Conservation (phyloP, 2,329 filamentous ascomycete species). For the Bipolaris sorokiniana region DNA sequence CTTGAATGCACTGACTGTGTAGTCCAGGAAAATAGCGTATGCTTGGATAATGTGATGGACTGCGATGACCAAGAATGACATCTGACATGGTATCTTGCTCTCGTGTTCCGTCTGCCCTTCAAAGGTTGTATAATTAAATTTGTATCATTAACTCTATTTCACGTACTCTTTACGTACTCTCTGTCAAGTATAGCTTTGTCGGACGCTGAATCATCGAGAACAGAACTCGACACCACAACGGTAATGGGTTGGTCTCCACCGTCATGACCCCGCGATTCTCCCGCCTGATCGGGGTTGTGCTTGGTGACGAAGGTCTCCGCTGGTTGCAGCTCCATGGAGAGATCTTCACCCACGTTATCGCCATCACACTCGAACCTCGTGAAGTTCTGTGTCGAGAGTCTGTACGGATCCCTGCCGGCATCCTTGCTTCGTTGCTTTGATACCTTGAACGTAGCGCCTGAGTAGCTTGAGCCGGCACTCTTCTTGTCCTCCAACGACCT, state of each 20-base stretch:
- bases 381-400: neutral
- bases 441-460: neutral
- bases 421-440: neutral
- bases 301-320: neutral
- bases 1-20: neutral
- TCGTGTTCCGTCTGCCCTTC: neutral
- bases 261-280: neutral
- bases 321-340: neutral
- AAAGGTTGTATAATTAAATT: neutral
- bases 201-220: neutral
- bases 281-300: neutral
- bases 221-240: neutral
- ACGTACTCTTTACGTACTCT: neutral
- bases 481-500: constrained; percentile 7
- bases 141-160: neutral
- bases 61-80: neutral
- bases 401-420: neutral
- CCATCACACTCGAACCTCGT: neutral
- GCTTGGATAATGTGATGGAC: neutral
- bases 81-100: neutral
- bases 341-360: neutral
- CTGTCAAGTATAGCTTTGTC: neutral
- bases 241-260: neutral
- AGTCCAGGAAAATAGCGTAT: neutral
- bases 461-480: neutral